Evolutionary conservation across 257 asterid species (phyloP).

Genomic region (Solanum corneliomulleri): DNA sequence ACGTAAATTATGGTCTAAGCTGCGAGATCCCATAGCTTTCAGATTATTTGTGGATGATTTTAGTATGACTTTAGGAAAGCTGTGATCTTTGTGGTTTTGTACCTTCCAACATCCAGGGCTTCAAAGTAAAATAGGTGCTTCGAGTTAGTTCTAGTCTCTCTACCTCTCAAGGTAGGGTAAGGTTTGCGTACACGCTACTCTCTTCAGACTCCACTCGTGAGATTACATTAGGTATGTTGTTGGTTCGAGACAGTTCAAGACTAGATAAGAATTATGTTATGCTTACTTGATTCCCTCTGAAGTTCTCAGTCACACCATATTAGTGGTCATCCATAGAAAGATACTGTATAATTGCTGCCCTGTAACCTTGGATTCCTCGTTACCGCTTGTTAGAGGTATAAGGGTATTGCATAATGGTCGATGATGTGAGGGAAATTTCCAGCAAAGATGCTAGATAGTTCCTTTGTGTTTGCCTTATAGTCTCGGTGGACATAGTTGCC

Average conservation of each 20-base stretch:
- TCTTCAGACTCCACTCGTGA: background rate
- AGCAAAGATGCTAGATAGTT: background rate
- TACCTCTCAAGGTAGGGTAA: background rate
- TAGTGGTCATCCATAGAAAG: background rate
- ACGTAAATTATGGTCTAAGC: background rate
- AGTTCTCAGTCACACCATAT: background rate
- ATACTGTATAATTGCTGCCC: background rate
- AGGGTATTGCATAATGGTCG: background rate
- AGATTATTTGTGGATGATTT: background rate
- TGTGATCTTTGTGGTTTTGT: background rate
- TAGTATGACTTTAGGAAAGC: background rate
- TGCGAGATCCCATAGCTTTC: background rate
- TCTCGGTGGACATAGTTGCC: background rate
- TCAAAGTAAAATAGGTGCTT: background rate
- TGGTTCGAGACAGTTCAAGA: background rate
- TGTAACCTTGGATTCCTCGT: background rate
- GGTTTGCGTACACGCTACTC: background rate
- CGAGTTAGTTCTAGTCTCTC: background rate
- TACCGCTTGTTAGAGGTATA: background rate
- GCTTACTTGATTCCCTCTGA: background rate
- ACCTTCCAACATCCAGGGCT: background rate
- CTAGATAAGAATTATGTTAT: background rate
- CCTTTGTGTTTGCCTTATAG: background rate
- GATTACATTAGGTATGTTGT: background rate
- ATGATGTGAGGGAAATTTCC: background rate